A percentile compares a stretch with the other conserved stretches of the same genome.
These are phyloP conservation scores for Albugo candida DNA, from an alignment of 352 stramenopile species.

Conservation along the genomic window DNA sequence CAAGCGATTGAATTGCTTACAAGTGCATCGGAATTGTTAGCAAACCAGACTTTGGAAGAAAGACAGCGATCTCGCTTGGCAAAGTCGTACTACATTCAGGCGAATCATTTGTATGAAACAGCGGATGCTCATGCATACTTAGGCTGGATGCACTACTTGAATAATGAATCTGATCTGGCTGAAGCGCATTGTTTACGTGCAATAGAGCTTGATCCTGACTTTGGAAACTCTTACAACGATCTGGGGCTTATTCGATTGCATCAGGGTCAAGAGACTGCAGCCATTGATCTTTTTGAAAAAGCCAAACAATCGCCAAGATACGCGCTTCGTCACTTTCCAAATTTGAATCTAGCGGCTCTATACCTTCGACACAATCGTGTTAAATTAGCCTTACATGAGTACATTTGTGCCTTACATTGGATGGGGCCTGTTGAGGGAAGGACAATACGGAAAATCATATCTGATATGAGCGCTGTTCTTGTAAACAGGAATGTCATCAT, in stretches of 20 bases:
- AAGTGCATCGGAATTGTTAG: conserved; percentile 22
- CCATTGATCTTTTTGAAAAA: conserved; percentile 32
- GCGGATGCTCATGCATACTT: conserved; percentile 47
- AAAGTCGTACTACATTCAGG: conserved; percentile 47
- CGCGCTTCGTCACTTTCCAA: conserved; percentile 46
- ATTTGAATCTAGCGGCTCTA: conserved; percentile 37
- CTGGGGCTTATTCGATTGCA: conserved; percentile 41
- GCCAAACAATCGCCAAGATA: conserved; percentile 37
- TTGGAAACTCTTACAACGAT: conserved; percentile 59
- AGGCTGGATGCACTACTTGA: conserved; percentile 43
- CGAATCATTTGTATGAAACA: conserved; percentile 38
- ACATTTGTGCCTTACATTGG: conserved; percentile 59
- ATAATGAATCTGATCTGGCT: conserved; percentile 29
- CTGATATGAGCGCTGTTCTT: conserved; percentile 41
- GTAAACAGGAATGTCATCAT: conserved; percentile 12
- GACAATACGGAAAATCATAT: conserved; percentile 46
- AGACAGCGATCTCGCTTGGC: conserved; percentile 30
- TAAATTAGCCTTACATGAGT: conserved; percentile 42
- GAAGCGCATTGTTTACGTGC: conserved; percentile 32
- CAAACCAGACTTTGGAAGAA: conserved; percentile 19
- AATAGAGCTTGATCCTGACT: conserved; percentile 40
- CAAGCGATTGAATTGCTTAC: conserved; percentile 36
- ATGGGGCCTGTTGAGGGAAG: conserved; percentile 25
- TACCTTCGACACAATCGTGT: conserved; percentile 42
- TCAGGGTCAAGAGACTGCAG: conserved; percentile 33